Conservation (phyloP, 805 yeast genomes). For the Candida argentea region DNA sequence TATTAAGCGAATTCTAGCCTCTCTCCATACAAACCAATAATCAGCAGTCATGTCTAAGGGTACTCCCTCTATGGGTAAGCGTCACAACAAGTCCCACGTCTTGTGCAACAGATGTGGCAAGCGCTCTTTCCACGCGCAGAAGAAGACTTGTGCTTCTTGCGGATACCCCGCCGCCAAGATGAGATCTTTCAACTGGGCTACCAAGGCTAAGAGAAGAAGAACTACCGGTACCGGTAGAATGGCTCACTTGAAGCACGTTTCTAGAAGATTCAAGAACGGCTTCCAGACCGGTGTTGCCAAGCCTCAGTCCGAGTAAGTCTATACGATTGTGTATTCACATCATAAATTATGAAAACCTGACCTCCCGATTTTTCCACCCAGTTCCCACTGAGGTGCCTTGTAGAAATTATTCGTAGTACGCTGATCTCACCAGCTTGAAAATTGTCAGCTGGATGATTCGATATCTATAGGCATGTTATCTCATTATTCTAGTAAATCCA, state of each 20-base stretch:
- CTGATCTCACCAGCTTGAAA: background rate
- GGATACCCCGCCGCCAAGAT: slow-evolving; percentile 99
- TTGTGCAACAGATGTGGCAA: slow-evolving; percentile 98
- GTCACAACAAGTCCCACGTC: slow-evolving; percentile 99
- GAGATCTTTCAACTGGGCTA: slow-evolving; percentile 99
- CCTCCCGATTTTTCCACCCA: background rate
- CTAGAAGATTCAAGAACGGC: slow-evolving; percentile 98
- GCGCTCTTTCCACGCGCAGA: slow-evolving; percentile 98
- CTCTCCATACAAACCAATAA: too few species aligned
- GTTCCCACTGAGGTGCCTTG: slow-evolving; percentile 1
- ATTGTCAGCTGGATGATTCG: background rate
- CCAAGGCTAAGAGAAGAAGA: slow-evolving; percentile 98
- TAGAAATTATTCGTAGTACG: too few species aligned
- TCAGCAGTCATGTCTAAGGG: too few species aligned
- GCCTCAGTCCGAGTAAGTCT: slow-evolving; percentile 53
- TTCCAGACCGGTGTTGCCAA: slow-evolving; percentile 84
- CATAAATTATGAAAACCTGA: slow-evolving; percentile 1
- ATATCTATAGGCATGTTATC: slow-evolving; percentile 1
- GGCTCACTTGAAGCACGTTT: slow-evolving; percentile 93
- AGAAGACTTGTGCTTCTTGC: slow-evolving; percentile 97
- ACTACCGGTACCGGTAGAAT: slow-evolving; percentile 99
- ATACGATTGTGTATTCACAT: slow-evolving; percentile 1
- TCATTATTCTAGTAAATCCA: slow-evolving; percentile 11
- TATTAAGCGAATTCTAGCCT: too few species aligned
- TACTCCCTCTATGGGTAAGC: slow-evolving; percentile 99